phyloP scores from a whole-genome alignment of 2,329 filamentous ascomycete species.

The Fusarium sp. region DNA sequence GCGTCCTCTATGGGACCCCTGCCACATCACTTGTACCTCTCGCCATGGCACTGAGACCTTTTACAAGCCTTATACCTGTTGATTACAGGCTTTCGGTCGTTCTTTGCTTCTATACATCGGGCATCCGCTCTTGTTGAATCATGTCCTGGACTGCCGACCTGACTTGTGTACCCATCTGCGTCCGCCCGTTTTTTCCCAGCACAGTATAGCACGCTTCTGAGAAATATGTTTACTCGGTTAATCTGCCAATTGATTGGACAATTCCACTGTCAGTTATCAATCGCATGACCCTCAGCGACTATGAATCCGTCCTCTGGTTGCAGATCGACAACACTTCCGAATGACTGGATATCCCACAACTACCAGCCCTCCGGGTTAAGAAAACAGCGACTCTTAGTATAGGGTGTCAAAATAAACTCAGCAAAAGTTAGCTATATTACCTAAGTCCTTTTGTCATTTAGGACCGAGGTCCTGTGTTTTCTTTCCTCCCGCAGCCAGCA shows the following conservation, averaged over 20 bases:
- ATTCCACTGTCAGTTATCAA: background rate
- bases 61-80: fast-evolving
- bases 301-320: too few species aligned
- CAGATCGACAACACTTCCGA: background rate
- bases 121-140: background rate
- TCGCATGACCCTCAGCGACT: too few species aligned
- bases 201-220: background rate
- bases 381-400: background rate
- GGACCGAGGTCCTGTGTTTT: background rate
- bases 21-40: background rate
- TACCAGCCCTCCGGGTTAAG: background rate
- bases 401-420: too few species aligned
- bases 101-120: background rate
- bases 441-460: background rate
- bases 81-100: too few species aligned
- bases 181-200: too few species aligned
- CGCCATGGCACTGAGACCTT: fast-evolving
- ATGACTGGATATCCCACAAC: background rate
- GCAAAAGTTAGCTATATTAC: background rate
- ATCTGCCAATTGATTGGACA: background rate
- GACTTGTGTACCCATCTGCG: background rate
- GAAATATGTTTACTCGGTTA: background rate
- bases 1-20: too few species aligned
- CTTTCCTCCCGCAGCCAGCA: background rate
- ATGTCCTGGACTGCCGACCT: background rate